Percentiles rank a stretch among this genome's conserved stretches.
These are phyloP conservation scores for Fusarium drepaniforme DNA, from an alignment of 2,329 filamentous ascomycete species.

Conservation along the genomic window DNA sequence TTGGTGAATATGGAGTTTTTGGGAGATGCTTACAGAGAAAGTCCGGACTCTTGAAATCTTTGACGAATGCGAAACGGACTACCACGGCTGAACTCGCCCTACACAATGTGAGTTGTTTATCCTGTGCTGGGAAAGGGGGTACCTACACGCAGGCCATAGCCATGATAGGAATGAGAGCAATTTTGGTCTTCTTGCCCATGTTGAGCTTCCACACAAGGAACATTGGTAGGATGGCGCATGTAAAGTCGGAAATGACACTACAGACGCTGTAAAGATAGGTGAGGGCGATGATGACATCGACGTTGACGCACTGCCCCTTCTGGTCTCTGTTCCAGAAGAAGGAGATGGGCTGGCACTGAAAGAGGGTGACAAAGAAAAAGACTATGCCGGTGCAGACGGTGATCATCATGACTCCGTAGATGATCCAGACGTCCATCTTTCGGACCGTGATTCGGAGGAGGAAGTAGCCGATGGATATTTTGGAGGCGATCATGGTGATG, in stretches of 20 bases:
- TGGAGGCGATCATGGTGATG: slow-evolving; percentile 52
- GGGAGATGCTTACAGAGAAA: slow-evolving; percentile 55
- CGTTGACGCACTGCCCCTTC: slow-evolving; percentile 52
- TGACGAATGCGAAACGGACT: slow-evolving; percentile 55
- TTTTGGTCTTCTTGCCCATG: slow-evolving; percentile 65
- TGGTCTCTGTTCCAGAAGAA: slow-evolving; percentile 55
- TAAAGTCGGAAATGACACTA: slow-evolving; percentile 63
- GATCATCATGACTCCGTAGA: slow-evolving; percentile 51
- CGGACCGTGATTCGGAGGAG: slow-evolving; percentile 55
- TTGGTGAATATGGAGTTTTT: slow-evolving; percentile 1
- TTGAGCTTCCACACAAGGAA: slow-evolving; percentile 67
- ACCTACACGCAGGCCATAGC: slow-evolving; percentile 66
- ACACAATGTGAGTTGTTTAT: slow-evolving; percentile 23
- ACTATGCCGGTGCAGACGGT: slow-evolving; percentile 52
- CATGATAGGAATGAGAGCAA: slow-evolving; percentile 64
- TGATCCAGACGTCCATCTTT: slow-evolving; percentile 49
- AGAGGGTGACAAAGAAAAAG: slow-evolving; percentile 57
- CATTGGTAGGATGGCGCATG: slow-evolving; percentile 64
- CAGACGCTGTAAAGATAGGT: slow-evolving; percentile 65
- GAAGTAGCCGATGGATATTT: slow-evolving; percentile 58
- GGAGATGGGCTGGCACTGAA: slow-evolving; percentile 55
- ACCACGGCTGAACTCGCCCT: slow-evolving; percentile 60
- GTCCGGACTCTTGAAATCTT: slow-evolving; percentile 53
- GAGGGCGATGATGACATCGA: slow-evolving; percentile 62
- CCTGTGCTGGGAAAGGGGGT: neutral